Percentiles rank a stretch among this genome's conserved stretches.
Conservation (phyloP, 2,329 filamentous ascomycete genomes). For the Triangularia verruculosa region DNA sequence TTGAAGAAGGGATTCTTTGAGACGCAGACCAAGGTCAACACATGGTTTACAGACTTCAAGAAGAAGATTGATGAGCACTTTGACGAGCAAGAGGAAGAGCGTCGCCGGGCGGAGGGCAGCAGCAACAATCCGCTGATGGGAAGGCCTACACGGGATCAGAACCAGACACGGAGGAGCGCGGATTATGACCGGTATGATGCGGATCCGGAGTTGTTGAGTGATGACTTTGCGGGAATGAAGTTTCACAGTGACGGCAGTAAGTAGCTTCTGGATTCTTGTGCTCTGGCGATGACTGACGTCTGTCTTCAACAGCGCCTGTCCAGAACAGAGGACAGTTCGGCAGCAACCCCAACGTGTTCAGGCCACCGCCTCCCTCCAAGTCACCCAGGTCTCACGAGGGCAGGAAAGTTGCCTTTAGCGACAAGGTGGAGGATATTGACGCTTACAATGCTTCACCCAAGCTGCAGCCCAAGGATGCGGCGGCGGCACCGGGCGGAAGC, state of each 20-base stretch:
- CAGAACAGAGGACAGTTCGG: constrained; percentile 56
- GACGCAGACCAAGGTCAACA: constrained; percentile 88
- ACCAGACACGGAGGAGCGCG: constrained; percentile 65
- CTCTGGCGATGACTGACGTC: constrained; percentile 25
- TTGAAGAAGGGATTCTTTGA: constrained; percentile 92
- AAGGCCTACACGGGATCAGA: constrained; percentile 55
- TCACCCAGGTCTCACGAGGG: constrained; percentile 49
- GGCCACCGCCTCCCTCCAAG: constrained; percentile 55
- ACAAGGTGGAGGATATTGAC: constrained; percentile 73
- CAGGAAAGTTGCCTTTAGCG: constrained; percentile 56
- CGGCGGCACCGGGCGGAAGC: constrained; percentile 42
- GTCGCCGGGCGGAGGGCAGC: constrained; percentile 37
- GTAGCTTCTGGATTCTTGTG: constrained; percentile 31
- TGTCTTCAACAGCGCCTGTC: constrained; percentile 48
- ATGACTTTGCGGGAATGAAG: constrained; percentile 78
- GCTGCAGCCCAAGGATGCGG: constrained; percentile 48
- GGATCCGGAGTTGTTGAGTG: constrained; percentile 83
- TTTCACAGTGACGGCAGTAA: constrained; percentile 61
- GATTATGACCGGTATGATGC: constrained; percentile 93
- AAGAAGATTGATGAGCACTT: constrained; percentile 93
- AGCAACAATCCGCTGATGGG: constrained; percentile 34
- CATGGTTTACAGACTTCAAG: constrained; percentile 86
- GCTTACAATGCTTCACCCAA: constrained; percentile 67
- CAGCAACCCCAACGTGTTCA: constrained; percentile 75
- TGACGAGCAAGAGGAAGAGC: constrained; percentile 61